Percentiles rank a stretch among this genome's conserved stretches.
These are phyloP conservation scores for Daldinia caldariorum DNA, from an alignment of 495 filamentous ascomycete genomes.

Conservation along the genomic window DNA sequence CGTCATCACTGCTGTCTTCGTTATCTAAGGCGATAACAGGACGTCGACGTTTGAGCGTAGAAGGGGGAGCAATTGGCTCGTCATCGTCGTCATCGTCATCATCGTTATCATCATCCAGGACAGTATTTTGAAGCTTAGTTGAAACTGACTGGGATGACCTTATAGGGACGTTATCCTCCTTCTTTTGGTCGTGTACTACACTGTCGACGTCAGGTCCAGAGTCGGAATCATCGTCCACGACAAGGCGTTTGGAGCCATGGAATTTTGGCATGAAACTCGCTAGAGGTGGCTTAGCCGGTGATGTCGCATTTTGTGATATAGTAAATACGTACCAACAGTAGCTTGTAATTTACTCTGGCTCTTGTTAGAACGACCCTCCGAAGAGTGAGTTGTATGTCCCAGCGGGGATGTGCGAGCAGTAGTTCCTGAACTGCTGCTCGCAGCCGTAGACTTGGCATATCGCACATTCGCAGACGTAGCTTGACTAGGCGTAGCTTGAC, in stretches of 20 bases:
- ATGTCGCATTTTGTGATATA: constrained; percentile 6
- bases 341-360: constrained; percentile 19
- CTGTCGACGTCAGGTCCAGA: constrained; percentile 31
- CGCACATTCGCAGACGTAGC: constrained; percentile 36
- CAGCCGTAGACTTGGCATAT: constrained; percentile 16
- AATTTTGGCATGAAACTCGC: constrained; percentile 38
- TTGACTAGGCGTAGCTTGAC: constrained; percentile 6
- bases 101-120: constrained; percentile 32
- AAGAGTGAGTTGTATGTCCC: constrained; percentile 11
- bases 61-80: constrained; percentile 17
- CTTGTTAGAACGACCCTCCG: background rate
- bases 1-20: constrained; percentile 35
- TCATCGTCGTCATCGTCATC: constrained; percentile 21
- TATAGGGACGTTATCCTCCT: constrained; percentile 11
- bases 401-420: constrained; percentile 2
- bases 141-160: constrained; percentile 45
- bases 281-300: constrained; percentile 9
- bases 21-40: constrained; percentile 14
- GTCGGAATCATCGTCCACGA: constrained; percentile 28
- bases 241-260: constrained; percentile 1
- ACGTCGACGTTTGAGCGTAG: constrained; percentile 30
- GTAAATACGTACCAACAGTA: constrained; percentile 23
- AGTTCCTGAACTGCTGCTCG: constrained; percentile 26
- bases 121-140: constrained; percentile 31
- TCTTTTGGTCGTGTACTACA: constrained; percentile 19